These are phyloP conservation scores for Annulohypoxylon moriforme DNA, from an alignment of 495 filamentous ascomycete genomes.

Conservation along the genomic window DNA sequence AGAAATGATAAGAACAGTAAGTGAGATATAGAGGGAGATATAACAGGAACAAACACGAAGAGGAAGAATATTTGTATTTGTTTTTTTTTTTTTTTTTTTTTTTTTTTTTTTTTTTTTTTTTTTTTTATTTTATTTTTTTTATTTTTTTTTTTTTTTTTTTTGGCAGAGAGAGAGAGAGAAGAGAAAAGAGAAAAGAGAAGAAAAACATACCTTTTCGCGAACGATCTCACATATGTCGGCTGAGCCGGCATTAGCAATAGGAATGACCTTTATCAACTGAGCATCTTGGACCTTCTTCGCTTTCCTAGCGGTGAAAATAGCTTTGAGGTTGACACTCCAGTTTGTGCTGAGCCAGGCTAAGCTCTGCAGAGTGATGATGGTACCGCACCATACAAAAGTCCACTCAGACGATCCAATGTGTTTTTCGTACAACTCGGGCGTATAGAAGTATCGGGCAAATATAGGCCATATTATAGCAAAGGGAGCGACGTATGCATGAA, in stretches of 20 bases:
- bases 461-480: constrained; percentile 90
- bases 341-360: constrained; percentile 95
- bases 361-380: constrained; percentile 87
- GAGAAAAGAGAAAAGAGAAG: not conserved
- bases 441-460: constrained; percentile 88
- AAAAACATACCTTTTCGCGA: constrained; percentile 71
- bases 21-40: not conserved
- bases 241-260: constrained; percentile 86
- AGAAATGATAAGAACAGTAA: not conserved
- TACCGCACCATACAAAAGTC: constrained; percentile 93
- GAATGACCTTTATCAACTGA: constrained; percentile 92
- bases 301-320: constrained; percentile 80
- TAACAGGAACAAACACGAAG: not conserved
- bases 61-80: not conserved
- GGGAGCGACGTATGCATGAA: constrained; percentile 92
- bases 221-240: constrained; percentile 87
- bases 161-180: not conserved
- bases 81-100: too few relatives aligned
- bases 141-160: too few relatives aligned
- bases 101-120: too few relatives aligned
- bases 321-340: constrained; percentile 91
- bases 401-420: constrained; percentile 91
- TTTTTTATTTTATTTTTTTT: too few relatives aligned
- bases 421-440: constrained; percentile 82
- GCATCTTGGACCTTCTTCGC: constrained; percentile 80